Evolutionary conservation across 2,329 filamentous ascomycete species (phyloP), one percentile per base, ranked within the genome.

Genomic region (Dendryphion nanum): DNA sequence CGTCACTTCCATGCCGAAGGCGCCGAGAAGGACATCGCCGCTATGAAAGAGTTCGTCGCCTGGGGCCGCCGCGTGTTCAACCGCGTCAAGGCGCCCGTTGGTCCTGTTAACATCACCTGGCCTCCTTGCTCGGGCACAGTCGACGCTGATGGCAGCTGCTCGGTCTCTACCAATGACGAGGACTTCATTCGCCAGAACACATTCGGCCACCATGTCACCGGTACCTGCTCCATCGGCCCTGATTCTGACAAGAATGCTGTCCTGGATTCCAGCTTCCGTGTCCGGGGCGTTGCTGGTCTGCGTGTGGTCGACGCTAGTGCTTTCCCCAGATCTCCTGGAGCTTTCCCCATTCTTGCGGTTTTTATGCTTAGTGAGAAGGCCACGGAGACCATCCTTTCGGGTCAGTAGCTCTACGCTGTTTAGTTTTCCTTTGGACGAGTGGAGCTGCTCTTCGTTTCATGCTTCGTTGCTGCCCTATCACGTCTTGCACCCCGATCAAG

Each of bases 1-100:
- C 50, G 57, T 36, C 59, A 51, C 45, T 61, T 61, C 53, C 55
- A 61, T 21, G 64, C 59, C 15, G 56, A 57, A 6, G 68, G 66
- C 5, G 58, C 61, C 0, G 65, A 68, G 12, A 53, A 76, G 4
- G 73, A 78, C 48, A 59, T 75, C 13, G 49, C 65, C 37, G 77
- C 79, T 1, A 53, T 82, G 17, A 66, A 70, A 26, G 80, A 85
- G 53, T 77, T 72, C 2, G 60, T 84, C 14, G 51, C 71, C 26
- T 71, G 78, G n/a, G 70, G 74, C 0, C 72, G 79, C 2, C 64
- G 71, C 33, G 59, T 45, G 41, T 47, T 57, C 2, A 32, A 30
- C 16, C 50, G 53, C 28, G 52, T 60, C 18, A 20, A 46, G 23
- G 59, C 40, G 6, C 59, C 18, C 41, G 61, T 18, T 2, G 14